A percentile compares a stretch with the other conserved stretches of the same genome.
Evolutionary conservation across 202 grass and related monocot species (phyloP).

Genomic region (Setaria italica): DNA sequence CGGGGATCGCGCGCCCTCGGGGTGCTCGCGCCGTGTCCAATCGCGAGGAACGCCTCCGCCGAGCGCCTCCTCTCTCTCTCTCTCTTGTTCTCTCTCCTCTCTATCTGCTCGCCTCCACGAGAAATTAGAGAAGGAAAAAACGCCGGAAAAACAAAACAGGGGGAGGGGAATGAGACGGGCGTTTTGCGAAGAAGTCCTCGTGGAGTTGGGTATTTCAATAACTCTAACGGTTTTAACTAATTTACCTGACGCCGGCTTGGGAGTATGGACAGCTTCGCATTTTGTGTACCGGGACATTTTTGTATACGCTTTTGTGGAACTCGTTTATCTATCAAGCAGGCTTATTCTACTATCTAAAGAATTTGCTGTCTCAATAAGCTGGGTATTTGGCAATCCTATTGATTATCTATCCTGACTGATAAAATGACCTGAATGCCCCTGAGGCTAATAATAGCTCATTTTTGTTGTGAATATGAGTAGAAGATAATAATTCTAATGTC

Average conservation of each 20-base stretch:
- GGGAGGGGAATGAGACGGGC: constrained; percentile 25
- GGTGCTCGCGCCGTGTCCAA: constrained; percentile 50
- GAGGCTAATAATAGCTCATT: too few relatives aligned
- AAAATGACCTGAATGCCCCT: too few relatives aligned
- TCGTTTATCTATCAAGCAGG: too few relatives aligned
- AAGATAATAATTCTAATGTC: too few relatives aligned
- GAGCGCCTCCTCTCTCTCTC: not conserved
- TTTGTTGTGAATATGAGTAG: too few relatives aligned
- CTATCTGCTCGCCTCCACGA: constrained; percentile 65
- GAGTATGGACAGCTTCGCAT: not conserved
- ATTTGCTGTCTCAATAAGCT: too few relatives aligned
- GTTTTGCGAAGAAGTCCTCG: not conserved
- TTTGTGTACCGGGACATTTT: not conserved
- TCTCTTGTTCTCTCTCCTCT: constrained; percentile 29
- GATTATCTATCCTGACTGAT: too few relatives aligned
- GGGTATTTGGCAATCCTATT: too few relatives aligned
- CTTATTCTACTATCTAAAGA: too few relatives aligned
- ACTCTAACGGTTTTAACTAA: not conserved
- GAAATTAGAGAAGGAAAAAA: constrained; percentile 47
- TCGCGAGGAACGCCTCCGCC: constrained; percentile 30
- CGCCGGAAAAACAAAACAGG: not conserved
- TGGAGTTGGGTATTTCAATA: not conserved
- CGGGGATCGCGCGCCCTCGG: constrained; percentile 45
- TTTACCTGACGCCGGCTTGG: not conserved
- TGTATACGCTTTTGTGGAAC: too few relatives aligned